Evolutionary conservation across 1,284 basidiomycete genomes (phyloP), one percentile per base, ranked within the genome.

Genomic region (Uromyces viciae-fabae): DNA sequence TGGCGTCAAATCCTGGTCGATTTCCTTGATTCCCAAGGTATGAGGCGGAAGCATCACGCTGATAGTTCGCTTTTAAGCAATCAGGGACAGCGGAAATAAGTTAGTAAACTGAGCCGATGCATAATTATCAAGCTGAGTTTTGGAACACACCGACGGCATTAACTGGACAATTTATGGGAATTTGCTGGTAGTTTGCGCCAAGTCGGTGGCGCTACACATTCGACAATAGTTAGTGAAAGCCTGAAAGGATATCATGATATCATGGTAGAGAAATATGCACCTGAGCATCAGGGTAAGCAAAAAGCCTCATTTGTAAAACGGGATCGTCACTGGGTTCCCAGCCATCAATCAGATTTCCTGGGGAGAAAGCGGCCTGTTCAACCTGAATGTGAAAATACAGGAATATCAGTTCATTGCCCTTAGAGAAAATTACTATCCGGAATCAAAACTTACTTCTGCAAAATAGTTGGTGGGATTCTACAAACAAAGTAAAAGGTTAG

Each of bases 261-360:
- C 14, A 38, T 17, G 36, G 42, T 82, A 33, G 85, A 85, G 80
- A 86, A 38, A 87, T 91, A 88, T 95, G 92, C 82, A 94, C 91
- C 86, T 96, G 94, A 8, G 95, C 93, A 86, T 97, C 95, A 4
- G 94, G 93, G 89, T 98, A 98, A 14, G 93, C 94, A 91, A 96
- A 97, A 56, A 97, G 90, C 82, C 95, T 93, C 38, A 92, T 92
- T 86, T 97, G 95, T 82, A 97, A 89, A 82, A 97, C 92, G 22
- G 95, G 95, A 87, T 97, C 95, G 49, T 91, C 90, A 22, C 92
- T 91, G 46, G 94, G 90, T 88, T 96, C 95, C 84, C 95, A 90
- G 86, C 94, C 95, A 1, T 92, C 92, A 3, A 96, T 88, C 72
- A 91, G 87, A 86, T 97, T 94, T 0, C 92, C 92, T 0, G 95